Evolutionary conservation across 2,329 filamentous ascomycete species (phyloP), one percentile per base, ranked within the genome.

Genomic region (Aspergillus quadrilineatus): DNA sequence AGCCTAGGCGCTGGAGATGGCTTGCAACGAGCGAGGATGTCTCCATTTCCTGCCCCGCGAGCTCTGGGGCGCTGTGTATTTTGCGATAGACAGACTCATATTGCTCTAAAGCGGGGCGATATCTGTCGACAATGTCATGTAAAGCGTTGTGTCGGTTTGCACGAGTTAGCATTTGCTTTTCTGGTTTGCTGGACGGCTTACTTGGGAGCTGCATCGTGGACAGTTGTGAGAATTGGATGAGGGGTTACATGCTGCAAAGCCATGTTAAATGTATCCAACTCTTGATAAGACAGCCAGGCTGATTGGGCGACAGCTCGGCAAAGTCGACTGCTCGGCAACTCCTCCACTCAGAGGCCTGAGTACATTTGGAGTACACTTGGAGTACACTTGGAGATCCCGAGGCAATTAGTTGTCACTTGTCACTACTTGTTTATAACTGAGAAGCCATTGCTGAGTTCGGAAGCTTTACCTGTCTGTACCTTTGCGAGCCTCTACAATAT

Each of bases 1-100:
- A 80, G 4, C 60, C 65, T 4, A 72, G 53, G n/a, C 53, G 60
- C 28, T 62, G 57, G 0, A 85, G 74, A 44, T 78, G 69, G 2
- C 68, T 58, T 3, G 75, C 74, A 15, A 81, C 77, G 0, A 69
- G 74, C 0, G 71, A 67, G 2, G 83, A 79, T 0, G 83, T 85
- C 49, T 80, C 67, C 4, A 72, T 64, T 68, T 85, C 84, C 63
- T 81, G 80, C 4, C 78, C 75, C 0, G 83, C 85, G 26, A 86
- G 75, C 53, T 85, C 83, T 0, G 84, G 83, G 53, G 82, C 69
- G 34, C 69, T 66, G 63, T 86, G 84, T 17, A 85, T 74, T 58
- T 82, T 71, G 54, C 80, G 82, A 72, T 86, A 86, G n/a, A 81
- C 65, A 1, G 68, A 69, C 69, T 85, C 78, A 61, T 81, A 83